A percentile compares a stretch with the other conserved stretches of the same genome.
phyloP scores from a whole-genome alignment of 2,329 filamentous ascomycete species.

The Emericellopsis atlantica region DNA sequence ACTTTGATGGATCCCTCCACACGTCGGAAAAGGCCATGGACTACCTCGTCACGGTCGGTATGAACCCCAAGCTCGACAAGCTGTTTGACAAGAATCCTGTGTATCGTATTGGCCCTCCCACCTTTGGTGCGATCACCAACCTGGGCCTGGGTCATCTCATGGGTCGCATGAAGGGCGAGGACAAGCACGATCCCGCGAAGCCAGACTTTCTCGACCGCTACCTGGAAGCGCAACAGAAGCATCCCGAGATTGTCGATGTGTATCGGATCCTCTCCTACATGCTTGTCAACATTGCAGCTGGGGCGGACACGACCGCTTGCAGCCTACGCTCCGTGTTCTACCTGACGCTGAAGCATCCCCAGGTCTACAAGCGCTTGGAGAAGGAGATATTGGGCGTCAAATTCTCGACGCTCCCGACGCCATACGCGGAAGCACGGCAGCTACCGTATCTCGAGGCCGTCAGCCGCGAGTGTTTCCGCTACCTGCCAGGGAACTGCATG shows the following conservation, averaged over 20 bases:
- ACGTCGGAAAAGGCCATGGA: constrained; percentile 14
- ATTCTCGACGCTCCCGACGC: constrained; percentile 2
- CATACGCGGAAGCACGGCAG: constrained; percentile 32
- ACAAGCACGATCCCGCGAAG: constrained; percentile 1
- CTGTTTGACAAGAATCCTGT: constrained; percentile 15
- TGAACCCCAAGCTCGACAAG: constrained; percentile 11
- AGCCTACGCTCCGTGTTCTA: constrained; percentile 19
- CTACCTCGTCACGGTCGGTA: constrained; percentile 13
- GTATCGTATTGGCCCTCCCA: constrained; percentile 10
- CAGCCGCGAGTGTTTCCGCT: constrained; percentile 40
- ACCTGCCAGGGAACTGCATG: constrained; percentile 34
- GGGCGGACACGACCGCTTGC: constrained; percentile 19
- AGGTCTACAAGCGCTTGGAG: constrained; percentile 1
- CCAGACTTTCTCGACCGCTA: constrained; percentile 5
- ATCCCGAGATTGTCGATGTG: constrained; percentile 4
- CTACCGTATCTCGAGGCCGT: constrained; percentile 44
- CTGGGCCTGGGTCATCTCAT: constrained; percentile 5
- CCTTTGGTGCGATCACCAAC: constrained; percentile 4
- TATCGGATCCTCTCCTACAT: constrained; percentile 14
- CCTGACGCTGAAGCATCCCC: constrained; percentile 17
- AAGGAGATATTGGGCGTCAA: not conserved
- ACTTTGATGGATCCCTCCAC: constrained; percentile 5
- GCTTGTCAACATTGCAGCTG: constrained; percentile 15
- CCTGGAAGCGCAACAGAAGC: constrained; percentile 3
- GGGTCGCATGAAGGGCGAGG: constrained; percentile 3